A percentile compares a stretch with the other conserved stretches of the same genome.
These are phyloP conservation scores for Phalaenopsis aphrodite DNA, from an alignment of 106 monocot genomes.

Conservation along the genomic window DNA sequence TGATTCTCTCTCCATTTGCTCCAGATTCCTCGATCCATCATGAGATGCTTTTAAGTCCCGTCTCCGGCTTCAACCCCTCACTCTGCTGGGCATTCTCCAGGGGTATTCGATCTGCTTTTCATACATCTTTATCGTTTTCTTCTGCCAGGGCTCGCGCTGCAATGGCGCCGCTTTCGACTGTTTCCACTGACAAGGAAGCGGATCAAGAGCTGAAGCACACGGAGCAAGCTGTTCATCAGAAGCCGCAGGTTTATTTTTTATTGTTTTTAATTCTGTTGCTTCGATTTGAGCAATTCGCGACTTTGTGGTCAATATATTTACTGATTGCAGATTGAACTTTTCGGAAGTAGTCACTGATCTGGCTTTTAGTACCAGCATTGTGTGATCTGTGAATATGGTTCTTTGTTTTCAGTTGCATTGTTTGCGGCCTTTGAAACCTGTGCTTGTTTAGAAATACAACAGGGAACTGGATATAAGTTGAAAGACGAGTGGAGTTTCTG, in stretches of 20 bases:
- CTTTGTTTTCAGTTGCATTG: not conserved
- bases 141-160: not conserved
- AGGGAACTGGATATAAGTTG: not conserved
- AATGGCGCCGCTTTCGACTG: constrained; percentile 1
- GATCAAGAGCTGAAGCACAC: not conserved
- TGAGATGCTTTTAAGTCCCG: constrained; percentile 2
- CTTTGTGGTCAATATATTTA: not conserved
- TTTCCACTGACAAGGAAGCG: not conserved
- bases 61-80: not conserved
- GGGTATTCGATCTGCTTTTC: not conserved
- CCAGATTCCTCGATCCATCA: not conserved
- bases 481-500: not conserved
- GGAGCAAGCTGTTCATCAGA: not conserved
- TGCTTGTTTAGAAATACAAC: not conserved
- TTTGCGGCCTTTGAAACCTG: not conserved
- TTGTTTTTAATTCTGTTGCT: not conserved
- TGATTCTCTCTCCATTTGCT: not conserved
- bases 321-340: not conserved
- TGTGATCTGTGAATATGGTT: not conserved
- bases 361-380: not conserved
- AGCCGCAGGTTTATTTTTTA: not conserved
- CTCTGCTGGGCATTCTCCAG: not conserved
- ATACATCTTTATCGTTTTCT: not conserved
- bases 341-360: not conserved
- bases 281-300: not conserved